Evolutionary conservation across 2,329 filamentous ascomycete genomes (phyloP).

Genomic region (Trichoderma sp.): DNA sequence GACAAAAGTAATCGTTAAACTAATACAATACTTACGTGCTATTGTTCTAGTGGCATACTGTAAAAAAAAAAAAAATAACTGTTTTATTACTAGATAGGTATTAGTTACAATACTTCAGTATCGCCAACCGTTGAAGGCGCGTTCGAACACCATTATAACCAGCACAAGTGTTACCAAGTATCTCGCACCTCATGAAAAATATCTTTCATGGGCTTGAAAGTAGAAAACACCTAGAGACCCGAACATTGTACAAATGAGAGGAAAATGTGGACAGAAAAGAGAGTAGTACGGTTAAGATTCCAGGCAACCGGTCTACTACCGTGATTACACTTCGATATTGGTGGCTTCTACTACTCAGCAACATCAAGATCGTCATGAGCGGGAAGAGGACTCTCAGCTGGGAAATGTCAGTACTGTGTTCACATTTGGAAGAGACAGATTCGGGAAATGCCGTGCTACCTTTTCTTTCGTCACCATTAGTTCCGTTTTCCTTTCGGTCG

Average conservation of each 20-base stretch:
- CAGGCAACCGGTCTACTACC: not conserved
- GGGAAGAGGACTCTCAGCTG: constrained; percentile 72
- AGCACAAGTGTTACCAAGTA: not conserved
- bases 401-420: constrained; percentile 6
- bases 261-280: not conserved
- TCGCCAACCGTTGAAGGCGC: not conserved
- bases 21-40: not conserved
- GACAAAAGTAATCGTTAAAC: not conserved
- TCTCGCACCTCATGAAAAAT: not conserved
- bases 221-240: not conserved
- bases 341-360: constrained; percentile 63
- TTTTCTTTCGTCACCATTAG: constrained; percentile 90
- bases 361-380: constrained; percentile 95
- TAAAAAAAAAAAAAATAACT: not conserved
- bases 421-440: not conserved
- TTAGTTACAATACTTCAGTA: constrained; percentile 13
- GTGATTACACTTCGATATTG: constrained; percentile 13
- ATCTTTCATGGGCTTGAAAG: not conserved
- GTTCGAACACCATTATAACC: constrained; percentile 21
- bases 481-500: constrained; percentile 72
- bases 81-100: constrained; percentile 15
- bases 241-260: constrained; percentile 19
- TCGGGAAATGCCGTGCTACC: constrained; percentile 53
- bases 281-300: not conserved
- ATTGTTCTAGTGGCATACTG: not conserved